These are phyloP conservation scores for Gaeumannomyces tritici DNA, from an alignment of 2,329 filamentous ascomycete genomes.

Conservation along the genomic window DNA sequence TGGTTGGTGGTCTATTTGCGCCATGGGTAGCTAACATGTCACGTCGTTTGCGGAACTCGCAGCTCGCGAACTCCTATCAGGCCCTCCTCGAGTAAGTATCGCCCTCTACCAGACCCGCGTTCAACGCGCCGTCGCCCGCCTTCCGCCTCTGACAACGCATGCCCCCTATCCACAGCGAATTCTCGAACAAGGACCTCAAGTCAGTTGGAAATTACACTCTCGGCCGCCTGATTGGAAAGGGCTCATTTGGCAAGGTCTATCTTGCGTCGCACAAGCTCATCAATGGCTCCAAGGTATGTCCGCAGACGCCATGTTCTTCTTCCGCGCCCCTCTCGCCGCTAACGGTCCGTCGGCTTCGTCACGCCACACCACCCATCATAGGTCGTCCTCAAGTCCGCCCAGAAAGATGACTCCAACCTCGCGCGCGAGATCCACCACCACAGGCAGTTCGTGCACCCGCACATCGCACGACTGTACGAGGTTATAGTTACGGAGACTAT, in stretches of 20 bases:
- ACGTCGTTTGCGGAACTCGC: not conserved
- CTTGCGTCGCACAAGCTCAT: constrained; percentile 93
- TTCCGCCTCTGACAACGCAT: constrained; percentile 1
- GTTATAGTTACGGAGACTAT: constrained; percentile 92
- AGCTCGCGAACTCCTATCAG: constrained; percentile 97
- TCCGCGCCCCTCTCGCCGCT: too few relatives aligned
- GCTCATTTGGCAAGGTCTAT: constrained; percentile 97
- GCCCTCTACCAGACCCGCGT: not conserved
- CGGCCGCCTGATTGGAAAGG: constrained; percentile 88
- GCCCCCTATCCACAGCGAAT: constrained; percentile 55
- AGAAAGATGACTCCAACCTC: constrained; percentile 90
- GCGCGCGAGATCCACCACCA: constrained; percentile 98
- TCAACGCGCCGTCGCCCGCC: not conserved
- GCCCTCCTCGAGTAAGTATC: constrained; percentile 76
- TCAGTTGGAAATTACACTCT: constrained; percentile 93
- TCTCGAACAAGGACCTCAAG: constrained; percentile 81
- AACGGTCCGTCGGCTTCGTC: not conserved
- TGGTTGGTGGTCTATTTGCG: not conserved
- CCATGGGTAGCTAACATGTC: not conserved
- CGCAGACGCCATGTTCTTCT: too few relatives aligned
- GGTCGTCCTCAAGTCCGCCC: constrained; percentile 97
- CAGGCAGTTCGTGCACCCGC: constrained; percentile 92
- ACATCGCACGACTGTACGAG: constrained; percentile 94
- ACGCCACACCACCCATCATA: constrained; percentile 23
- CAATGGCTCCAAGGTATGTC: constrained; percentile 84